phyloP scores from a whole-genome alignment of 371 early-diverging fungal genomes.

The Basidiobolus meristosporus region DNA sequence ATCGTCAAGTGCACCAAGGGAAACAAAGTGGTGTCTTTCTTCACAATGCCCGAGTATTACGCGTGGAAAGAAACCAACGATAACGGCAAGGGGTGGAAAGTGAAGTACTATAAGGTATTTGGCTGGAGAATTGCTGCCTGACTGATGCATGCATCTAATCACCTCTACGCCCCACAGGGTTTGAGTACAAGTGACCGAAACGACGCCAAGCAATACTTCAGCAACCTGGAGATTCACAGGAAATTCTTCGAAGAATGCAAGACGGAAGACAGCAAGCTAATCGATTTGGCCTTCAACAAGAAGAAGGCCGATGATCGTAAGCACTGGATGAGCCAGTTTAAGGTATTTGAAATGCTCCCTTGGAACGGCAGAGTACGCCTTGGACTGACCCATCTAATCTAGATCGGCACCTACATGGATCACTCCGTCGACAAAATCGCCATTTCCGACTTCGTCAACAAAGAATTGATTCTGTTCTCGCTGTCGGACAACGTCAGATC shows the following conservation, averaged over 20 bases:
- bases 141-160: no score
- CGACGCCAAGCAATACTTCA: slow-evolving; percentile 96
- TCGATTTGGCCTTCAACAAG: slow-evolving; percentile 98
- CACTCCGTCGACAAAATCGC: slow-evolving; percentile 57
- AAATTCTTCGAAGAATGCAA: slow-evolving; percentile 60
- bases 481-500: slow-evolving; percentile 89
- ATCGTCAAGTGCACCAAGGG: slow-evolving; percentile 69
- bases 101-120: slow-evolving; percentile 93
- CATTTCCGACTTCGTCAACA: slow-evolving; percentile 93
- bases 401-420: slow-evolving; percentile 93
- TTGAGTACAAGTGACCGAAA: slow-evolving; percentile 85
- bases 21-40: slow-evolving; percentile 56
- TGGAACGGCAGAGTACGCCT: no score
- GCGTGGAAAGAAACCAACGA: slow-evolving; percentile 61
- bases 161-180: slow-evolving; percentile 43
- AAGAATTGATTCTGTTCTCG: slow-evolving; percentile 92
- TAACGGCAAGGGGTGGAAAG: slow-evolving; percentile 48
- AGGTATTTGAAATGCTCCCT: no score
- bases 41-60: slow-evolving; percentile 95
- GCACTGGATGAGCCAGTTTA: slow-evolving; percentile 80
- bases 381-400: no score
- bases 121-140: no score
- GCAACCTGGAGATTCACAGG: slow-evolving; percentile 56
- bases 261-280: slow-evolving; percentile 53
- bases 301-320: slow-evolving; percentile 94